Evolutionary conservation across 345 rosid genomes (phyloP), one percentile per base, ranked within the genome.

Genomic region (Eucalyptus viminalis): DNA sequence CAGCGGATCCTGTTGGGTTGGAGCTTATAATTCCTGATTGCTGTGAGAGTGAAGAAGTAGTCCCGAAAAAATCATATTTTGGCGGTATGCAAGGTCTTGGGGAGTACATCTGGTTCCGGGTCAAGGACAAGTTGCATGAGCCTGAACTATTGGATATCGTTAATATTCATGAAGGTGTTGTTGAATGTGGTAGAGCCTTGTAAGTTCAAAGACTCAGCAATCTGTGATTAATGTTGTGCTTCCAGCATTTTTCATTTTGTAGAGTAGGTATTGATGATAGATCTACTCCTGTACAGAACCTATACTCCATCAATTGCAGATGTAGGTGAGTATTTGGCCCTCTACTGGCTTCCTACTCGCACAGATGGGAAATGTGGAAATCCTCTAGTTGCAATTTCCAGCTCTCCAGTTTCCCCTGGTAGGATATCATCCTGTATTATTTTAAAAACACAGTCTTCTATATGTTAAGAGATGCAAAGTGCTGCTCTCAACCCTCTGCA

Each of bases 1-100:
- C 95, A 97, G 99, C 97, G 76, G 96, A 97, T 91, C 99, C 99
- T 49, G 93, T 97, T 89, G 99, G 98, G 67, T 86, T 97, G 93
- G 96, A 94, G 90, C 99, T 97, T 90, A 88, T 91, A 49, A 90
- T 97, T 91, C 95, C 96, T 87, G 94, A 92, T 91, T 97, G 99
- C 93, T 91, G 89, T 88, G 98, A 97, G 95, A 94, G 90, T 47
- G 91, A 92, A 90, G 98, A 96, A 90, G 92, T 93, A 89, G 91
- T 95, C 88, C 99, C 99, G 24, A 95, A 89, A 87, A 97, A 95
- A 92, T 94, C 88, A 80, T 97, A 97, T 92, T 97, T 95, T 90
- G 99, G 99, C 37, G 99, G 99, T 47, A 92, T 90, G 89, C 97
- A 97, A 95, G 99, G 97, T 92, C 91, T 58, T 89, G 99, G 98